Conservation (phyloP, 257 asterid species). For the Solanum tarijense region DNA sequence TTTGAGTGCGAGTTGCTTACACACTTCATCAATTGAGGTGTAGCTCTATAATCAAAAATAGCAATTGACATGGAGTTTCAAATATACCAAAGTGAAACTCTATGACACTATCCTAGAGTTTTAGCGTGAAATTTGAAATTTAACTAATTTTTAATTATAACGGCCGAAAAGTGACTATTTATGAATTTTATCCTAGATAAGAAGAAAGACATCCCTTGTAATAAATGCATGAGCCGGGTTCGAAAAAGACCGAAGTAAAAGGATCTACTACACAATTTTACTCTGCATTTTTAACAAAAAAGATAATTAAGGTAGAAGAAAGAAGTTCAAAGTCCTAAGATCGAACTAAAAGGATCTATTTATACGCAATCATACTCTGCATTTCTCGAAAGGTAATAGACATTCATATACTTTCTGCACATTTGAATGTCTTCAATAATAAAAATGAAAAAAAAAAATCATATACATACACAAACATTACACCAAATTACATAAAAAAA, state of each 20-base stretch:
- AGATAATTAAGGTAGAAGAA: no score
- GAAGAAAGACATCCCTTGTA: neutral
- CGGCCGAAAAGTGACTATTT: neutral
- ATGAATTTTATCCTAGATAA: neutral
- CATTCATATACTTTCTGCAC: neutral
- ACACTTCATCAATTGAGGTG: neutral
- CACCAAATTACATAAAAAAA: neutral
- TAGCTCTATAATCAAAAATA: neutral
- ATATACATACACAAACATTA: neutral
- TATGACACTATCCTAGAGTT: no score
- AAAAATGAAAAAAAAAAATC: neutral
- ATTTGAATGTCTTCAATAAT: neutral
- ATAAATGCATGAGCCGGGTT: no score
- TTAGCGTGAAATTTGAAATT: neutral
- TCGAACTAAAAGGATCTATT: no score
- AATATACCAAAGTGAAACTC: neutral
- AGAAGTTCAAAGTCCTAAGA: neutral
- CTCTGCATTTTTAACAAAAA: rapidly evolving
- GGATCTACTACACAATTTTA: no score
- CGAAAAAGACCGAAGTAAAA: rapidly evolving
- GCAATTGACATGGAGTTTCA: neutral
- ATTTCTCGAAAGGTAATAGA: neutral
- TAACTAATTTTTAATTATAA: no score
- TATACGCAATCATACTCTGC: neutral
- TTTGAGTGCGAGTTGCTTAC: neutral